Conservation (phyloP, 129 eudicot genomes). For the Chrysanthemum seticuspe region DNA sequence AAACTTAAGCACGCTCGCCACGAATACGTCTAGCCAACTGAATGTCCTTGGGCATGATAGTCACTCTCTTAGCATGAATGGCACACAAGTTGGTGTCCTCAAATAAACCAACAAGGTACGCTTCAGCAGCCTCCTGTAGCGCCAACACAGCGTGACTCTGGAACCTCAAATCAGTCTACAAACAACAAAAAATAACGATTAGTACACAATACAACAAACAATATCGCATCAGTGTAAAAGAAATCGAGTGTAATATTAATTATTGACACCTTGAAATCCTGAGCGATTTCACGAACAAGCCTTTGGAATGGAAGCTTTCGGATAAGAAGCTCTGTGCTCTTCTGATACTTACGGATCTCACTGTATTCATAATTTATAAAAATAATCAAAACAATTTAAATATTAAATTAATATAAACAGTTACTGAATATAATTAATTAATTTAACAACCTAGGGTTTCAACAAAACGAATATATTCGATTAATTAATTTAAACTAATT, state of each 20-base stretch:
- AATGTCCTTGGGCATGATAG: conserved; percentile 76
- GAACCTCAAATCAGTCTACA: conserved; percentile 71
- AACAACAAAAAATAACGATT: conserved; percentile 17
- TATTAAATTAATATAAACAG: no score
- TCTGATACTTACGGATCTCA: conserved; percentile 19
- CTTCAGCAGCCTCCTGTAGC: conserved; percentile 78
- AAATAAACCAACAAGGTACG: conserved; percentile 69
- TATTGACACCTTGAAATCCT: neutral
- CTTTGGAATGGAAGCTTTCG: conserved; percentile 4
- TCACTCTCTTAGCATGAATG: conserved; percentile 76
- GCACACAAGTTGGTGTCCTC: conserved; percentile 76
- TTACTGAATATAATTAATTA: no score
- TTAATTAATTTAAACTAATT: no score
- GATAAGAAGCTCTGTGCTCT: conserved; percentile 19
- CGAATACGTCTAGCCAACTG: conserved; percentile 75
- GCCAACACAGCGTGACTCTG: conserved; percentile 80
- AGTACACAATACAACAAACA: neutral
- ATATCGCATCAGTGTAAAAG: neutral
- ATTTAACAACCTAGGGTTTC: no score
- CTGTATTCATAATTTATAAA: neutral
- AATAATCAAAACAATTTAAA: neutral
- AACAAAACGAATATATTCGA: neutral
- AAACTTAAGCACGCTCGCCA: conserved; percentile 63
- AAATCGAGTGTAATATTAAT: neutral
- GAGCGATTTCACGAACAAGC: conserved; percentile 18